These are phyloP conservation scores for Chlorella vulgaris DNA, from an alignment of 139 green algal genomes.

Conservation along the genomic window DNA sequence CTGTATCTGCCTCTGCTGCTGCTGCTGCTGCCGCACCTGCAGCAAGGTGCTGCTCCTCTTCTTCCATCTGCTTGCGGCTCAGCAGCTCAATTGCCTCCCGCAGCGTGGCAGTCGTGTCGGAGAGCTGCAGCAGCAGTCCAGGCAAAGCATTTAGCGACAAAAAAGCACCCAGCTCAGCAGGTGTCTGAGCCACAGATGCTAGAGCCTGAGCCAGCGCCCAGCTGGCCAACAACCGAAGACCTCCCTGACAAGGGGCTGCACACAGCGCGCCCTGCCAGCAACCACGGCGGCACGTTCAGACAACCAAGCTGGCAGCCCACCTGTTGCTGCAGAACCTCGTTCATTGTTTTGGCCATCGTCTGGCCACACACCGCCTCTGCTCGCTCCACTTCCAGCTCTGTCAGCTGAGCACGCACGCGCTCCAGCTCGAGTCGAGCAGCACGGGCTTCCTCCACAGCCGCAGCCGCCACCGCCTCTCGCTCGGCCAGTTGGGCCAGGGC, in stretches of 20 bases:
- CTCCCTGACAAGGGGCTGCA: not conserved
- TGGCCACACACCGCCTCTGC: not conserved
- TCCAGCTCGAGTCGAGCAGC: not conserved
- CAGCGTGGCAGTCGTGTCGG: not conserved
- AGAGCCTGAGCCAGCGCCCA: not conserved
- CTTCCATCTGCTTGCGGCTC: not conserved
- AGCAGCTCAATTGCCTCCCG: not conserved
- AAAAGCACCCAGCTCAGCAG: not conserved
- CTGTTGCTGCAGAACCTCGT: not conserved
- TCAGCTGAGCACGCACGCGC: not conserved
- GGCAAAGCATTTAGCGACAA: not conserved
- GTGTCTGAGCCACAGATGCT: not conserved
- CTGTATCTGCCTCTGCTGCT: not conserved
- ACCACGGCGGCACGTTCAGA: not conserved
- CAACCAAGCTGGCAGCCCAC: not conserved
- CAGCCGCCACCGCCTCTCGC: not conserved
- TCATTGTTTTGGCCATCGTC: not conserved
- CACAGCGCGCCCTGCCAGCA: not conserved
- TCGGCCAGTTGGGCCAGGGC: not conserved
- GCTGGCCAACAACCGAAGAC: not conserved
- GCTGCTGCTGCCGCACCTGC: not conserved
- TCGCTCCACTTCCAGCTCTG: not conserved
- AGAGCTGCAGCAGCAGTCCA: not conserved
- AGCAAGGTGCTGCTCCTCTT: not conserved
- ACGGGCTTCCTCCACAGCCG: not conserved